phyloP scores from a whole-genome alignment of 2,329 filamentous ascomycete species.

The Calonectria pseudoreteaudii region DNA sequence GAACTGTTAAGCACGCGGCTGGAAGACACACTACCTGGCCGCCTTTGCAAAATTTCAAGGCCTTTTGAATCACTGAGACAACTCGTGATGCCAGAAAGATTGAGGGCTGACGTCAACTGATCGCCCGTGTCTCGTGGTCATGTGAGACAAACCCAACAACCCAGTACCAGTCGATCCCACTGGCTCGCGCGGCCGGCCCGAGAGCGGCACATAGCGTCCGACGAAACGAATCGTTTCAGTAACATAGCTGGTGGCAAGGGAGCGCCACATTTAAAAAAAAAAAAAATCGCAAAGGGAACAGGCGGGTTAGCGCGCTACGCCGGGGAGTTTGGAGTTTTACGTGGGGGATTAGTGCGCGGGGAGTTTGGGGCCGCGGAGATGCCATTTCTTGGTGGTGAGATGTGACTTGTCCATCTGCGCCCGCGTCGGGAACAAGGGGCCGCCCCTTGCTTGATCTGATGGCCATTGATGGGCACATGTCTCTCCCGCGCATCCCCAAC shows the following conservation, averaged over 20 bases:
- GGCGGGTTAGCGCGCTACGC: neutral
- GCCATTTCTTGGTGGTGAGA: neutral
- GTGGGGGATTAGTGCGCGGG: neutral
- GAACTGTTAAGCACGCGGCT: neutral
- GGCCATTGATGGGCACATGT: neutral
- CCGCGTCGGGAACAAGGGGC: neutral
- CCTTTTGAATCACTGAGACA: neutral
- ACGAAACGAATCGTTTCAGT: neutral
- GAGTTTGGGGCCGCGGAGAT: slow-evolving; percentile 3
- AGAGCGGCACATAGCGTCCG: neutral
- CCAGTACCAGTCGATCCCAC: neutral
- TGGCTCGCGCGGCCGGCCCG: neutral
- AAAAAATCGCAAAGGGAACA: neutral
- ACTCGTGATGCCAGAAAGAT: neutral
- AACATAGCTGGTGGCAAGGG: neutral
- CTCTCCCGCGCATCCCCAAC: neutral
- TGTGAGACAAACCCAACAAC: neutral
- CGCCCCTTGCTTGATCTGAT: neutral
- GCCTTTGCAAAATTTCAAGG: neutral
- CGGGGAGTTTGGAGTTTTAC: neutral
- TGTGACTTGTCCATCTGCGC: slow-evolving; percentile 3
- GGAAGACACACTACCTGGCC: too few species aligned
- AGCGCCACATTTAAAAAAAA: too few species aligned
- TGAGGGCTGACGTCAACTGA: neutral
- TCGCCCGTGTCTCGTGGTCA: neutral